Percentiles rank a stretch among this genome's conserved stretches.
phyloP scores from a whole-genome alignment of 805 yeast genomes.

The Spathaspora girioi region DNA sequence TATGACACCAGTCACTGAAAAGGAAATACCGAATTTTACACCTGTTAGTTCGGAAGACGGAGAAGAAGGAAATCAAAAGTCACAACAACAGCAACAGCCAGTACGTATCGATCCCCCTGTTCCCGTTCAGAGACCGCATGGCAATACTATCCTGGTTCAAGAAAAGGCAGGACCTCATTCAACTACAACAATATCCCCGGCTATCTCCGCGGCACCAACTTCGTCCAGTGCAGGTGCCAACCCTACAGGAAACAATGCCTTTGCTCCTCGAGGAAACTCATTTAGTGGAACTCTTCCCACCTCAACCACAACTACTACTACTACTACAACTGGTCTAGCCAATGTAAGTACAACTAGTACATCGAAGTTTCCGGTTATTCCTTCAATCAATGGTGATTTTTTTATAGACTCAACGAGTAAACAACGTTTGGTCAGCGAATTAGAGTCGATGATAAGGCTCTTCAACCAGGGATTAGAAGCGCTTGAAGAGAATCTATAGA shows the following conservation, averaged over 20 bases:
- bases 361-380: conserved; percentile 32
- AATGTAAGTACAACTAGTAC: not conserved
- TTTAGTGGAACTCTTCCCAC: conserved; percentile 7
- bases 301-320: conserved; percentile 1
- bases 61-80: conserved; percentile 10
- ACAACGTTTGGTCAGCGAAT: conserved; percentile 29
- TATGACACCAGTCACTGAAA: conserved; percentile 81
- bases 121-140: conserved; percentile 6
- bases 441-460: conserved; percentile 34
- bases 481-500: conserved; percentile 25
- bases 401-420: conserved; percentile 36
- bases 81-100: conserved; percentile 9
- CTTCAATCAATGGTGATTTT: conserved; percentile 32
- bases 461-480: conserved; percentile 41
- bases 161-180: conserved; percentile 1
- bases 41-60: conserved; percentile 6
- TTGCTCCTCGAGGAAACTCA: conserved; percentile 9
- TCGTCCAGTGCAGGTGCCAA: not conserved
- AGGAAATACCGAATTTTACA: conserved; percentile 18
- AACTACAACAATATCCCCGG: not conserved
- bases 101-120: not conserved
- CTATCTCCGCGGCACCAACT: not conserved
- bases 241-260: conserved; percentile 1
- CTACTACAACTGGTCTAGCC: not conserved
- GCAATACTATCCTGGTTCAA: conserved; percentile 8